Base-by-base conservation (phyloP, 2,329 filamentous ascomycete species). In the Penicillium sp. region DNA sequence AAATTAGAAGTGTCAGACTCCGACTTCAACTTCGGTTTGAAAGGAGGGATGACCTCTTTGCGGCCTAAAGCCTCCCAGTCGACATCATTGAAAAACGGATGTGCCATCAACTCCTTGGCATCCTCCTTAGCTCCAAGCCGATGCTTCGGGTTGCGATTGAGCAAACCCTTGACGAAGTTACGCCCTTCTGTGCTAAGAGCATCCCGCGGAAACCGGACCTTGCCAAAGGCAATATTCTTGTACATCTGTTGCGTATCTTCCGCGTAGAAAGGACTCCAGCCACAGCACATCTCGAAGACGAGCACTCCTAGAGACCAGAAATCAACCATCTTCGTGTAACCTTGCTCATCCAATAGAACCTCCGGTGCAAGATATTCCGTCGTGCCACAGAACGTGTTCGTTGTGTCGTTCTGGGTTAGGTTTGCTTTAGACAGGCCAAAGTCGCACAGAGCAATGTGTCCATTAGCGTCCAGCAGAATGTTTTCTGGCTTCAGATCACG, bases 211-310 rank as follows among this genome's bases (percentile, higher is more conserved):
- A 99, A 99, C 60, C 94, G 84, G 57, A 99, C 94, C 72, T 99
- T 99, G 70, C 94, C 94, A 69, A 99, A 99, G 0, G 94, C 94
- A 71, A 99, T 99, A 77, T 99, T 99, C 81, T 99, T 99, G 80
- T 99, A 99, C 94, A 99, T 99, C 73, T 99, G 94, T 74, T 99
- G 94, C 0, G 94, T 99, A 69, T 99, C 94, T 69, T 99, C 94
- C 56, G 94, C 94, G 66, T 97, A 99, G 76, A 99, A 99, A 0
- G 94, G 94, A 67, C 91, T 97, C 94, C 94, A 99, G 33, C 94
- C 94, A 67, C 94, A 99, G 78, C 94, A 99, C 94, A 99, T 99
- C 74, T 99, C 94, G 67, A 99, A 99, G 1, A 99, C 94, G 55
- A 99, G 81, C 48, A 99, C 94, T 57, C 94, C 94, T 12, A 99